Conservation (phyloP, 345 rosid species). For the Moringa oleifera region DNA sequence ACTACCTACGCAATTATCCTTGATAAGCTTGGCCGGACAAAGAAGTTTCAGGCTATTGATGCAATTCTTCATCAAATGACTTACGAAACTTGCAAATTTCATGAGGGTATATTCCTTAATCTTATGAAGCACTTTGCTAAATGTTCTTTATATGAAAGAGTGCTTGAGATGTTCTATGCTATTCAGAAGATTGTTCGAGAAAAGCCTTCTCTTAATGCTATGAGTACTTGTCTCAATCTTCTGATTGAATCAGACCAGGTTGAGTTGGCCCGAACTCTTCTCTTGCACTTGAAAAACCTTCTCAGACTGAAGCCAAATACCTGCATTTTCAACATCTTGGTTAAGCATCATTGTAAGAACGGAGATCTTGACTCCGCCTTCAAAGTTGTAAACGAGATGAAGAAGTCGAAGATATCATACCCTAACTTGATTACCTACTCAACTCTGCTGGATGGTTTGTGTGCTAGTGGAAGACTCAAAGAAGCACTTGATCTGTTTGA, state of each 20-base stretch:
- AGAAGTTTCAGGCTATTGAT: slow-evolving; percentile 72
- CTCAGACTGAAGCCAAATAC: slow-evolving; percentile 64
- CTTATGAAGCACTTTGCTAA: slow-evolving; percentile 71
- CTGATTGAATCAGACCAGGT: slow-evolving; percentile 61
- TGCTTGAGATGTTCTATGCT: slow-evolving; percentile 63
- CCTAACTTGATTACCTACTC: slow-evolving; percentile 79
- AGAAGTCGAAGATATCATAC: slow-evolving; percentile 44
- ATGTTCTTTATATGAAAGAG: slow-evolving; percentile 43
- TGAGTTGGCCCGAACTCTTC: slow-evolving; percentile 41
- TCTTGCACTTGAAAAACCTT: slow-evolving; percentile 39
- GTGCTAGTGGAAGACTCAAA: slow-evolving; percentile 48
- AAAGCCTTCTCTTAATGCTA: slow-evolving; percentile 75
- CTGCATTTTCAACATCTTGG: slow-evolving; percentile 83
- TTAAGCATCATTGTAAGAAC: slow-evolving; percentile 75
- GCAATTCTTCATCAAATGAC: slow-evolving; percentile 73
- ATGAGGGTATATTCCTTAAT: slow-evolving; percentile 67
- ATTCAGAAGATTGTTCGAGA: slow-evolving; percentile 62
- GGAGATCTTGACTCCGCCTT: slow-evolving; percentile 56
- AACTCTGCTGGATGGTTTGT: slow-evolving; percentile 60
- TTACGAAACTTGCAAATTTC: slow-evolving; percentile 77
- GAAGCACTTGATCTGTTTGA: slow-evolving; percentile 75
- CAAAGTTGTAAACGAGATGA: slow-evolving; percentile 73
- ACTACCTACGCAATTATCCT: slow-evolving; percentile 68
- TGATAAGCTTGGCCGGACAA: slow-evolving; percentile 59
- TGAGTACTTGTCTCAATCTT: slow-evolving; percentile 84